A percentile compares a stretch with the other conserved stretches of the same genome.
These are phyloP conservation scores for Candida buenavistaensis DNA, from an alignment of 1,139 yeast species.

Conservation along the genomic window DNA sequence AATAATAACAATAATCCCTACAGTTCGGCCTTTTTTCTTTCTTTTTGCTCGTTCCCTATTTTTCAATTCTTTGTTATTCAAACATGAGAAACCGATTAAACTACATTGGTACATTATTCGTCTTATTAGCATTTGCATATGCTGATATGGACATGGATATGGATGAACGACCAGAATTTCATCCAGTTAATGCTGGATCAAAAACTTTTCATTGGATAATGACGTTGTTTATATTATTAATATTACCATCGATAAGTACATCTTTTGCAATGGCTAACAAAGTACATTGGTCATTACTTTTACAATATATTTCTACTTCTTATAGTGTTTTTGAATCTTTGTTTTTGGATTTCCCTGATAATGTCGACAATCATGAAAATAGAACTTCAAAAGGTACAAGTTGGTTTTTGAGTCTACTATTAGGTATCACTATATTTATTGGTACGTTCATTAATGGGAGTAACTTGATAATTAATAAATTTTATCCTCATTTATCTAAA, in stretches of 20 bases:
- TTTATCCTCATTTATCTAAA: conserved; percentile 31
- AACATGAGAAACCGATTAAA: too few species aligned
- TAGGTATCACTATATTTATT: conserved; percentile 47
- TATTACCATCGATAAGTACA: conserved; percentile 57
- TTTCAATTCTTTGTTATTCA: too few species aligned
- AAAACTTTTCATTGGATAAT: conserved; percentile 67
- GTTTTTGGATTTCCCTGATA: conserved; percentile 61
- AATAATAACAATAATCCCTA: too few species aligned
- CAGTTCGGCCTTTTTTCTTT: too few species aligned
- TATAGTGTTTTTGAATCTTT: conserved; percentile 58
- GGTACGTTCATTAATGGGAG: conserved; percentile 60
- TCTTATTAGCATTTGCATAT: conserved; percentile 1
- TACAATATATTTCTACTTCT: conserved; percentile 48
- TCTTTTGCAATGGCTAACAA: conserved; percentile 55
- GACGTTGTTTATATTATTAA: conserved; percentile 43
- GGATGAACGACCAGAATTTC: conserved; percentile 40
- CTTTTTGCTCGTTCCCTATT: too few species aligned
- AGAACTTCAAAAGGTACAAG: conserved; percentile 65
- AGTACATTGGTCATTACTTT: conserved; percentile 42
- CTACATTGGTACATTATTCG: not conserved
- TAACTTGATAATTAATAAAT: conserved; percentile 40
- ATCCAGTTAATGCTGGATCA: conserved; percentile 48
- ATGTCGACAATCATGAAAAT: conserved; percentile 60
- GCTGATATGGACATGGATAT: conserved; percentile 27
- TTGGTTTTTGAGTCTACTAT: conserved; percentile 53